Conservation (phyloP, 176 grass and related monocot genomes). For the Cenchrus americanus region DNA sequence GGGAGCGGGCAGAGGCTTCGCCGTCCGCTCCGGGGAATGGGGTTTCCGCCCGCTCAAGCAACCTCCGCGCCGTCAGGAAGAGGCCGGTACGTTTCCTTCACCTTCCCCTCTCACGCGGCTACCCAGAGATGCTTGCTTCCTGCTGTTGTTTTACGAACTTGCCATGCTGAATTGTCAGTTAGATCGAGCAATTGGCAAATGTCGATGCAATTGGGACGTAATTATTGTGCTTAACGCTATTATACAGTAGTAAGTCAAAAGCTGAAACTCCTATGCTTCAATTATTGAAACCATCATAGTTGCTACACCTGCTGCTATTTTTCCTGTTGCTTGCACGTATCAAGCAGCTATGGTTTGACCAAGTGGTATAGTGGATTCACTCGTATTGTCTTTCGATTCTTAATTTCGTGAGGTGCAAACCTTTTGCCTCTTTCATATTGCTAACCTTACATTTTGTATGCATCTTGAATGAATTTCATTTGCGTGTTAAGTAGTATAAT, state of each 20-base stretch:
- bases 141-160: slow-evolving; percentile 15
- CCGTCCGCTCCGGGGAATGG: slow-evolving; percentile 37
- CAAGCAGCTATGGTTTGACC: slow-evolving; percentile 34
- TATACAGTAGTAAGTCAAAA: slow-evolving; percentile 25
- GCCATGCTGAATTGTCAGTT: slow-evolving; percentile 25
- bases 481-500: slow-evolving; percentile 19
- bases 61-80: slow-evolving; percentile 55
- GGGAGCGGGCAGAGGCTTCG: slow-evolving; percentile 18
- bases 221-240: slow-evolving; percentile 3
- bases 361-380: slow-evolving; percentile 20
- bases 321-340: slow-evolving; percentile 41
- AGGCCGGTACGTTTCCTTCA: slow-evolving; percentile 72
- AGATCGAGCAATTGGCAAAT: slow-evolving; percentile 13
- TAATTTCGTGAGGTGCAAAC: slow-evolving; percentile 5
- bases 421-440: slow-evolving; percentile 8
- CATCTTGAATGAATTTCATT: slow-evolving; percentile 11
- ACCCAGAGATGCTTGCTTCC: slow-evolving; percentile 54
- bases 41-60: slow-evolving; percentile 46
- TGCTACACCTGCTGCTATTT: slow-evolving; percentile 9
- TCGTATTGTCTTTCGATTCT: slow-evolving; percentile 22
- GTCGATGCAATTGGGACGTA: slow-evolving; percentile 5
- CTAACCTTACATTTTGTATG: not conserved
- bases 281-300: slow-evolving; percentile 17
- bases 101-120: slow-evolving; percentile 44
- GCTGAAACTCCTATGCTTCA: slow-evolving; percentile 12